Evolutionary conservation across 2,329 filamentous ascomycete genomes (phyloP).

Genomic region (Fusarium sororula): DNA sequence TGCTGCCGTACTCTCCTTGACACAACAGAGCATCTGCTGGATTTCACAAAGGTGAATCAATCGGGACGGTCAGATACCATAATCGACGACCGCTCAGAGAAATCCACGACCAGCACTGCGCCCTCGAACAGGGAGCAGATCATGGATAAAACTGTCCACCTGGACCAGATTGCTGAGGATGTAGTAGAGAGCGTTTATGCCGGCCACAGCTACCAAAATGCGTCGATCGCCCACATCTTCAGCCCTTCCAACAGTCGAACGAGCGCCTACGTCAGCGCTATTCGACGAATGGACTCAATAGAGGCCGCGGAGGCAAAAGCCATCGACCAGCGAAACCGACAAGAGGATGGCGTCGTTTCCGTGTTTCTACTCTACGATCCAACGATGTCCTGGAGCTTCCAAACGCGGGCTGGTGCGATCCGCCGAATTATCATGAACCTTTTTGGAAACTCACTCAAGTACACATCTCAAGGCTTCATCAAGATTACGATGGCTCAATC

Average conservation of each 20-base stretch:
- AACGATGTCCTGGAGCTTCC: conserved; percentile 56
- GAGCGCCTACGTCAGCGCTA: not conserved
- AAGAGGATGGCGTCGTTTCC: not conserved
- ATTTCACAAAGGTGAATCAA: not conserved
- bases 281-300: not conserved
- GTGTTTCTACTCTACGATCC: not conserved
- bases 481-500: conserved; percentile 38
- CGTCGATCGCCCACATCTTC: not conserved
- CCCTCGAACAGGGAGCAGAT: too few species aligned
- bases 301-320: not conserved
- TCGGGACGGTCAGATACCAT: not conserved
- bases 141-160: not conserved
- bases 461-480: conserved; percentile 54
- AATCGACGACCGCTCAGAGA: rapidly evolving
- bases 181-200: conserved; percentile 8
- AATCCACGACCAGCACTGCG: too few species aligned
- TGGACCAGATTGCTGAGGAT: not conserved
- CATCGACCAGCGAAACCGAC: not conserved
- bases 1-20: not conserved
- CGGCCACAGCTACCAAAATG: not conserved
- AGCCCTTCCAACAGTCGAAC: too few species aligned
- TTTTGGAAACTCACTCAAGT: conserved; percentile 71
- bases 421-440: conserved; percentile 69
- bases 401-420: conserved; percentile 60
- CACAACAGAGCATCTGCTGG: not conserved